Evolutionary conservation across 345 rosid genomes (phyloP).

Genomic region (Ceriops zippeliana): DNA sequence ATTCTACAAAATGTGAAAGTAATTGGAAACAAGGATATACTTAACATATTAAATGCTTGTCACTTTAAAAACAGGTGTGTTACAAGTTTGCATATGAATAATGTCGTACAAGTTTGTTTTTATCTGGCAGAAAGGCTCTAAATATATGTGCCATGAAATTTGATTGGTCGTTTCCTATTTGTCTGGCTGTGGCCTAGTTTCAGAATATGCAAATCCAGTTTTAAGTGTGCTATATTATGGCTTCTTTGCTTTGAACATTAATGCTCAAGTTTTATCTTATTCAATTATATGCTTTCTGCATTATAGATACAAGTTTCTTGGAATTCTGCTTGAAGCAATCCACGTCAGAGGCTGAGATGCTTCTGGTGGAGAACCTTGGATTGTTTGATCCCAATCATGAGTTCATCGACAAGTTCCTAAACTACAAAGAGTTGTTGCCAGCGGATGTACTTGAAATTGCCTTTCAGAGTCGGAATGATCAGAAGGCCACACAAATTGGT

Average conservation of each 20-base stretch:
- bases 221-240: not conserved
- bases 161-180: not conserved
- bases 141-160: not conserved
- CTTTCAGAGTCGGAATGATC: slow-evolving; percentile 52
- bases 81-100: not conserved
- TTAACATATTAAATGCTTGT: no score
- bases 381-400: slow-evolving; percentile 63
- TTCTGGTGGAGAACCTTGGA: slow-evolving; percentile 71
- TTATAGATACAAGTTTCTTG: slow-evolving; percentile 76
- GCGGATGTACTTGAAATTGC: slow-evolving; percentile 89
- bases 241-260: not conserved
- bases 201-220: not conserved
- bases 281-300: not conserved
- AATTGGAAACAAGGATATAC: no score
- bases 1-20: no score
- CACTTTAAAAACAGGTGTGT: not conserved
- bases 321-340: slow-evolving; percentile 91
- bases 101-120: not conserved
- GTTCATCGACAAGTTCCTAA: slow-evolving; percentile 89
- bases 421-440: slow-evolving; percentile 79
- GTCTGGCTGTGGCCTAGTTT: not conserved
- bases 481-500: slow-evolving; percentile 36
- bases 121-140: not conserved
- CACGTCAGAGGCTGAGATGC: slow-evolving; percentile 82
- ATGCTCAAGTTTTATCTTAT: not conserved